Base-by-base conservation (phyloP, 1,284 basidiomycete genomes). In the Boletus mariae region DNA sequence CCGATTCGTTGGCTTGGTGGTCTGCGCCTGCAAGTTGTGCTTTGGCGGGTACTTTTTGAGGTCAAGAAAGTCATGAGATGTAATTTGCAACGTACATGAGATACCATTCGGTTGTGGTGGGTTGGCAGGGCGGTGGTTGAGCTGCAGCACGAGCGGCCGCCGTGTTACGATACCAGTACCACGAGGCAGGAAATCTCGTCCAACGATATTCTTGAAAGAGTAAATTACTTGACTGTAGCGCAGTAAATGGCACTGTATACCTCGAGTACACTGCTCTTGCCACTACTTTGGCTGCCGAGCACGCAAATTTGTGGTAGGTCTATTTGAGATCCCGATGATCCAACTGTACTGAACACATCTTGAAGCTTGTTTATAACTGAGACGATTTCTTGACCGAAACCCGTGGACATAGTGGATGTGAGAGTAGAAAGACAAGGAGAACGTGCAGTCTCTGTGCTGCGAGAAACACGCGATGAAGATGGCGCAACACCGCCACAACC, bases 151-250 rank as follows among this genome's bases (percentile, higher is more conserved):
- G 71, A 97, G 74, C 52, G 94, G 94, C 69, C 96, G 85, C 68
- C 96, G 84, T 51, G 96, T 98, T 68, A 98, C 95, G 68, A 99
- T 99, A 72, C 96, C 96, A 60, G 92, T 91, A 66, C 95, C 96
- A 79, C 95, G 90, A 72, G 95, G 95, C 65, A 98, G 71, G 79
- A 98, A 98, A 73, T 97, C 94, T 62, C 95, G 83, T 56, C 95
- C 96, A 51, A 98, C 96, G 62, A 98, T 94, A 76, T 98, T 98
- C 92, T 97, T 45, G 15, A 47, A 46, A 45, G 10, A 17, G n/a
- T 49, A 6, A 52, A 45, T 42, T 15, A 52, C 12, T 44, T 37
- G 29, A 50, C 54, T 23, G 35, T 10, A 34, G 23, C 20, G 45
- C 32, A 50, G 59, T 48, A 15, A 49, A 54, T 10, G 8, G 46